Evolutionary conservation across 2,329 filamentous ascomycete genomes (phyloP), one percentile per base, ranked within the genome.

Genomic region (Exophiala xenobiotica): DNA sequence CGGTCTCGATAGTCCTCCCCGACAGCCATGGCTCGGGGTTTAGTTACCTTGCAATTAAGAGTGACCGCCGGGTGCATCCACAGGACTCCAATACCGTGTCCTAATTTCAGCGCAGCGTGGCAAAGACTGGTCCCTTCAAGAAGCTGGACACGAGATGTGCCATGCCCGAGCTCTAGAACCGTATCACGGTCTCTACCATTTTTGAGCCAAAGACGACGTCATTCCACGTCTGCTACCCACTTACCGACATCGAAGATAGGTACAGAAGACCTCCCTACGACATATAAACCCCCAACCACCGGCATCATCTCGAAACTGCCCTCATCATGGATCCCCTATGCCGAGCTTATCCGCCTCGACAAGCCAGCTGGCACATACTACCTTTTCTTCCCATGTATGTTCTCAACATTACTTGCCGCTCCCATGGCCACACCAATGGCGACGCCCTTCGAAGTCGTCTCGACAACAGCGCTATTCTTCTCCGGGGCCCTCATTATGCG

Each of bases 291-390:
- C 9, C 75, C 75, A 1, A 70, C 66, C 14, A 74, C 64, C 2
- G 76, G 75, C 4, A 43, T 78, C 14, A 58, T 78, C 42, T 72
- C 74, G 9, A 67, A 62, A 33, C 61, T 80, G 7, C 77, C 78
- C 1, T 61, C 58, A 5, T 70, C 74, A 59, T 80, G 77, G 76
- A 70, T 80, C 29, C 78, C 78, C 2, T 81, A 80, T 58, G 76
- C 72, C 19, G 72, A 82, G 60, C 67, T 81, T 11, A 70, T 78
- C 46, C 77, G 78, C 12, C 65, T 81, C 45, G 71, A 80, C 56
- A 75, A 75, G 39, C 76, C 74, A 3, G 72, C 72, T 1, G 78
- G 78, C 7, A 70, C 78, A 48, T 79, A 76, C 58, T 76, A 75
- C 49, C 70, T 79, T 42, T 80, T 77, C 65, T 77, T 78, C 46